Base-by-base conservation (phyloP, 2,329 filamentous ascomycete genomes). In the Hypoxylon sp. region DNA sequence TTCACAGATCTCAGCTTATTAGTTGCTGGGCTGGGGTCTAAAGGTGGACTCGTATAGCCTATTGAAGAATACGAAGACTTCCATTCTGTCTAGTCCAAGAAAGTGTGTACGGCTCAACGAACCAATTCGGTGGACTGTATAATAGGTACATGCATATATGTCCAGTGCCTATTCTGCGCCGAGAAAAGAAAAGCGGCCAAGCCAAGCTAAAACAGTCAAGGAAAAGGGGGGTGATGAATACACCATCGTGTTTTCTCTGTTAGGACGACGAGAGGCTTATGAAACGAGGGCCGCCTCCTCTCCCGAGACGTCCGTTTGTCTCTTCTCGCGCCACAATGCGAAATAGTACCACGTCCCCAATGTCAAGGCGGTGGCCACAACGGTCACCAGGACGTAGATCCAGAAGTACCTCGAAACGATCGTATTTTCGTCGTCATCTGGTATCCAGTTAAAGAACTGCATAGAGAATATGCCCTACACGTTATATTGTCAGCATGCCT, bases 381-480 rank as follows among this genome's bases (percentile, higher is more conserved):
- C 33, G 6, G 62, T 57, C 2, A 55, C 41, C 1, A 60, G 40
- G 3, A 65, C 9, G n/a, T 66, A 68, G 1, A 69, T 58, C 68
- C 67, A 70, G 15, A 70, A 31, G 35, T 64, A 66, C 1, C 29
- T 21, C 0, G 66, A 69, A 4, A 70, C 42, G 3, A 51, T 43
- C 3, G 51, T 38, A 2, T 31, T 20, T 4, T 47, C 48, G 9
- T 54, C 40, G 2, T 42, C 35, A 0, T 33, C 24, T 1, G 54
- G 52, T n/a, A 46, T 26, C 68, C 68, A 69, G 18, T 68, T 42
- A 43, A 70, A 70, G 33, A 69, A 68, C 1, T 56, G 58, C 60
- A 66, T 70, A 0, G 68, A 70, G 24, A 70, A 69, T 0, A 70
- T n/a, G 17, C 60, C 62, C 68, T 69, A 20, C 20, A 10, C 15